Percentiles rank a stretch among this genome's conserved stretches.
Conservation (phyloP, 1,284 basidiomycete genomes). For the Xanthoconium separans region DNA sequence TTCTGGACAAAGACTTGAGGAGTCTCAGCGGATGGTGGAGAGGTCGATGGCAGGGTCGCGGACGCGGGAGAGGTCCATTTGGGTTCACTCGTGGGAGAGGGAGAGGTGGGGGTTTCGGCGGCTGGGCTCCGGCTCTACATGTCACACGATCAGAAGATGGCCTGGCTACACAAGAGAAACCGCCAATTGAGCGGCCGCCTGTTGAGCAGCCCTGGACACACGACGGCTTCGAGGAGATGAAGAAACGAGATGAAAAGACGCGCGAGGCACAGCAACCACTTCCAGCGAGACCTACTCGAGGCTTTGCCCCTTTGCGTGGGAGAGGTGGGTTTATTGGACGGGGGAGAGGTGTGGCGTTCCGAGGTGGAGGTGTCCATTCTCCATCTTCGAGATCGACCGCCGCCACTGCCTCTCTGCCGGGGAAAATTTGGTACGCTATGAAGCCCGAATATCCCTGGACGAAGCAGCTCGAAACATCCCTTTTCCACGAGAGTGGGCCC, state of each 20-base stretch:
- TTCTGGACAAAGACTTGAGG: conserved; percentile 71
- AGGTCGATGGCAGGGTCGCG: conserved; percentile 69
- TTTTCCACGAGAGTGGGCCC: conserved; percentile 59
- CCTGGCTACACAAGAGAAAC: conserved; percentile 20
- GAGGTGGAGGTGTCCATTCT: conserved; percentile 43
- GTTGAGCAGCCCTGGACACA: conserved; percentile 75
- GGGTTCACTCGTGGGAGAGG: conserved; percentile 54
- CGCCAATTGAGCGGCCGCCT: conserved; percentile 44
- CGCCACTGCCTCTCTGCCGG: conserved; percentile 34
- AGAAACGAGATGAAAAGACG: conserved; percentile 63
- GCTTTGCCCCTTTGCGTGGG: conserved; percentile 33
- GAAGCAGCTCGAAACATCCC: conserved; percentile 70
- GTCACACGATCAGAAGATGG: conserved; percentile 24
- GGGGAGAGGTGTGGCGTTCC: conserved; percentile 43
- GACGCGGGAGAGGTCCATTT: conserved; percentile 55
- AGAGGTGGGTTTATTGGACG: conserved; percentile 41
- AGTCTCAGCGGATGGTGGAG: conserved; percentile 82
- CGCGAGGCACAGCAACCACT: conserved; percentile 35
- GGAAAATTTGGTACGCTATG: conserved; percentile 64
- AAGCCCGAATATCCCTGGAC: conserved; percentile 80
- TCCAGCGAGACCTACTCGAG: conserved; percentile 31
- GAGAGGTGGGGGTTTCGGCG: conserved; percentile 40
- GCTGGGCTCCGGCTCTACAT: conserved; percentile 9
- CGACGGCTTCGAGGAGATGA: conserved; percentile 84
- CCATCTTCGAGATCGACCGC: conserved; percentile 20